phyloP scores from a whole-genome alignment of 1,139 yeast genomes.

The Arxiozyma telluris region DNA sequence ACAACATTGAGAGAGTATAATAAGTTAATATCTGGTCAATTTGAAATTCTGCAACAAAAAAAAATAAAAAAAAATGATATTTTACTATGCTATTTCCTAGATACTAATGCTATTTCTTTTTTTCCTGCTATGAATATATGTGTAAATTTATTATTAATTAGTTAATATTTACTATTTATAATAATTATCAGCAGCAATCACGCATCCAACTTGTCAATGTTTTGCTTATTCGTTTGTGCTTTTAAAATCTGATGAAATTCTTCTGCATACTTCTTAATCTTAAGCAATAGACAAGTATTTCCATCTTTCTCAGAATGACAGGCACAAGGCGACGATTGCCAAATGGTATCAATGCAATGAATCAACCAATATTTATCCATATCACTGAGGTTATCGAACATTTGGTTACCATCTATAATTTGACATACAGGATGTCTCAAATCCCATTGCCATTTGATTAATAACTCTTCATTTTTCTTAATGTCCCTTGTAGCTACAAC shows the following conservation, averaged over 20 bases:
- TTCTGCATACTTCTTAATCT: constrained; percentile 41
- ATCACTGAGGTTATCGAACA: constrained; percentile 32
- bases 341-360: constrained; percentile 51
- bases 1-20: background rate
- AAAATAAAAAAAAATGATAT: background rate
- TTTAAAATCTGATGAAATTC: constrained; percentile 15
- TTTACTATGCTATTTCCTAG: background rate
- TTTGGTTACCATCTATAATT: constrained; percentile 30
- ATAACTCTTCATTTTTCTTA: constrained; percentile 53
- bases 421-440: constrained; percentile 60
- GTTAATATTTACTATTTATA: too few relatives aligned
- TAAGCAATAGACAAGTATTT: constrained; percentile 46
- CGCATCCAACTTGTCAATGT: background rate
- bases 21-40: background rate
- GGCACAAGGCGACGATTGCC: constrained; percentile 67
- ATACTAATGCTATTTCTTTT: background rate
- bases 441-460: constrained; percentile 89
- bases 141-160: too few relatives aligned
- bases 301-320: constrained; percentile 33
- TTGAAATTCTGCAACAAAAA: background rate
- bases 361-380: constrained; percentile 49
- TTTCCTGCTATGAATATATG: background rate
- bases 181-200: background rate
- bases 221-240: background rate
- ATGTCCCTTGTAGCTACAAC: constrained; percentile 53